Evolutionary conservation across 495 filamentous ascomycete species (phyloP), one percentile per base, ranked within the genome.

Genomic region (Talaromyces proteolyticus): DNA sequence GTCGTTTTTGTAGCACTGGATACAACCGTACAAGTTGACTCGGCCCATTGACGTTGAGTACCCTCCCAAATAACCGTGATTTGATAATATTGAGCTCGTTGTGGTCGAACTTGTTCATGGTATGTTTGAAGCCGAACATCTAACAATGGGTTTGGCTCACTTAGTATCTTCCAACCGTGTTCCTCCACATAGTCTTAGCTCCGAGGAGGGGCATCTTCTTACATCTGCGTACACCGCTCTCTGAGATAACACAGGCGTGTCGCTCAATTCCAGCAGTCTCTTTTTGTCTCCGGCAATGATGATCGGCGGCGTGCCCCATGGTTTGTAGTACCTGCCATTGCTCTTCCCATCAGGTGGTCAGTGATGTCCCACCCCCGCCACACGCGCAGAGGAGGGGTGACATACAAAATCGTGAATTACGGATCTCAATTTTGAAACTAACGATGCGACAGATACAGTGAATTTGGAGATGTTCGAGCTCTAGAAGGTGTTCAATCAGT

Each of bases 71-170:
- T 1, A 59, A 45, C 8, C 57, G 43, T n/a, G 46, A 29, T 17
- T 42, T 36, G 16, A 43, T 12, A 12, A 21, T 47, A 0, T 38
- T 50, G 23, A 39, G 25, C 29, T 59, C 57, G 38, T 51, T 36
- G 17, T 51, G 53, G 38, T 59, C 44, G 12, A 16, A 25, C 20
- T 50, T 18, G 16, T 47, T 53, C 23, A 59, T 18, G 3, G 54
- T 56, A 43, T 52, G 39, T 40, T 49, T 25, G 39, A 55, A 58
- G 11, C 54, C 48, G 23, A 55, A 55, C 29, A 57, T 58, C 29
- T 36, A 14, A 7, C 7, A 7, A 7, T 6, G 14, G 6, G 29
- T 7, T 36, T 36, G 18, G 14, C 29, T 6, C 29, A 36, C 7
- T 36, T 14, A 36, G 29, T n/a, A n/a, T n/a, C n/a, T n/a, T n/a